Evolutionary conservation across 192 early-diverging fungal genomes (phyloP).

Genomic region (Backusella circina): DNA sequence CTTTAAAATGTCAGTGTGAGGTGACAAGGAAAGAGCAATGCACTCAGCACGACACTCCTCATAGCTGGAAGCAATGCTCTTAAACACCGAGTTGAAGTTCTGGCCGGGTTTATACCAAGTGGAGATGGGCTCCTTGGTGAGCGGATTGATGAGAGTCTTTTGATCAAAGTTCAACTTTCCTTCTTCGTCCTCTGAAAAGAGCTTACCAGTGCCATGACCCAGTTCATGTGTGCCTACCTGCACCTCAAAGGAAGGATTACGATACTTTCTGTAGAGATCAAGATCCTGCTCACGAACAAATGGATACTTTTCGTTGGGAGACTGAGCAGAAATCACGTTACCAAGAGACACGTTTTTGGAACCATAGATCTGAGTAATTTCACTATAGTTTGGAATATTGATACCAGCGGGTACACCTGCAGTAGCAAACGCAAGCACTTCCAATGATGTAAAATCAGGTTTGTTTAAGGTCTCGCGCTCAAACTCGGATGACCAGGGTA

Average conservation of each 20-base stretch:
- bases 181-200: constrained; percentile 45
- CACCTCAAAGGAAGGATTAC: constrained; percentile 48
- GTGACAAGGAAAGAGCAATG: constrained; percentile 42
- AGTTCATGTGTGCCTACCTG: constrained; percentile 60
- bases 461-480: constrained; percentile 48
- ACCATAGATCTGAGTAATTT: constrained; percentile 41
- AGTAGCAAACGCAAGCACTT: constrained; percentile 55
- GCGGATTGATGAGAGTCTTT: constrained; percentile 31
- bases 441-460: constrained; percentile 58
- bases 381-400: constrained; percentile 47
- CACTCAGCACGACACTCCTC: constrained; percentile 57
- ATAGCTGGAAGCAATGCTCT: constrained; percentile 39
- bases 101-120: constrained; percentile 57
- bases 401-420: constrained; percentile 45
- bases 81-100: constrained; percentile 56
- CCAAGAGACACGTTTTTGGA: constrained; percentile 64
- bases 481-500: constrained; percentile 53
- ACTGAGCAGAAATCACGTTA: constrained; percentile 50
- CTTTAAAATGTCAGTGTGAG: constrained; percentile 41
- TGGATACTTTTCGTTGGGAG: constrained; percentile 47
- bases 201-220: constrained; percentile 61
- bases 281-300: constrained; percentile 46
- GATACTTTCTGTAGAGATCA: constrained; percentile 38
- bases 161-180: constrained; percentile 56
- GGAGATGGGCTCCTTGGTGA: constrained; percentile 42